Evolutionary conservation across 768 basidiomycete species (phyloP).

Genomic region (Sporobolomyces roseus): DNA sequence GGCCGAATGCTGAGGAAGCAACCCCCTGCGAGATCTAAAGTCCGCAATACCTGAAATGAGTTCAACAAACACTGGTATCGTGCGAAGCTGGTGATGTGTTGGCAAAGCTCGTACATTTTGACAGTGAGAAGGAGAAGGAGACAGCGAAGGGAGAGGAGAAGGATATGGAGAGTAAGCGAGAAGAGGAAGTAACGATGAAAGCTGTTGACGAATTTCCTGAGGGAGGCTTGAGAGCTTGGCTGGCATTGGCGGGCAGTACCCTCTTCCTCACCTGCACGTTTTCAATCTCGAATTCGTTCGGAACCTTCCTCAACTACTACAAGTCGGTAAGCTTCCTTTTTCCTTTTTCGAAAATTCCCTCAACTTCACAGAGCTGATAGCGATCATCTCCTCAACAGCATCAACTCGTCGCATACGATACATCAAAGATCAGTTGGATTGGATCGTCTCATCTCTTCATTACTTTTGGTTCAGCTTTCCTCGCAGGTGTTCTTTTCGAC

Average conservation of each 20-base stretch:
- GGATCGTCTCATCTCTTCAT: slow-evolving; percentile 49
- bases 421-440: slow-evolving; percentile 50
- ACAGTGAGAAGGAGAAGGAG: slow-evolving; percentile 3
- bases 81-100: too few species aligned
- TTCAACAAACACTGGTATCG: too few species aligned
- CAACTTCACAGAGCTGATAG: too few species aligned
- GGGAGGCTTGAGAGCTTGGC: slow-evolving; percentile 21
- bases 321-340: slow-evolving; percentile 45
- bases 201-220: slow-evolving; percentile 24
- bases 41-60: too few species aligned
- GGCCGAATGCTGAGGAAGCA: too few species aligned
- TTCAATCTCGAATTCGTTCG: slow-evolving; percentile 30
- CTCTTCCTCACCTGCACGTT: slow-evolving; percentile 32
- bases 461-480: slow-evolving; percentile 46
- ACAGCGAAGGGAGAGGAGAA: background rate
- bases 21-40: too few species aligned
- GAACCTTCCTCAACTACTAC: slow-evolving; percentile 31
- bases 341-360: too few species aligned
- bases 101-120: background rate
- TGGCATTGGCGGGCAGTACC: slow-evolving; percentile 25
- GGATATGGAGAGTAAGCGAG: background rate
- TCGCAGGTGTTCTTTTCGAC: slow-evolving; percentile 49
- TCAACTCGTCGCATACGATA: slow-evolving; percentile 47
- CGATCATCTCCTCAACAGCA: too few species aligned
- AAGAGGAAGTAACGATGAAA: background rate